Percentiles rank a stretch among this genome's conserved stretches.
Evolutionary conservation across 2,329 filamentous ascomycete species (phyloP).

Genomic region (Chrysoporthe deuterocubensis): DNA sequence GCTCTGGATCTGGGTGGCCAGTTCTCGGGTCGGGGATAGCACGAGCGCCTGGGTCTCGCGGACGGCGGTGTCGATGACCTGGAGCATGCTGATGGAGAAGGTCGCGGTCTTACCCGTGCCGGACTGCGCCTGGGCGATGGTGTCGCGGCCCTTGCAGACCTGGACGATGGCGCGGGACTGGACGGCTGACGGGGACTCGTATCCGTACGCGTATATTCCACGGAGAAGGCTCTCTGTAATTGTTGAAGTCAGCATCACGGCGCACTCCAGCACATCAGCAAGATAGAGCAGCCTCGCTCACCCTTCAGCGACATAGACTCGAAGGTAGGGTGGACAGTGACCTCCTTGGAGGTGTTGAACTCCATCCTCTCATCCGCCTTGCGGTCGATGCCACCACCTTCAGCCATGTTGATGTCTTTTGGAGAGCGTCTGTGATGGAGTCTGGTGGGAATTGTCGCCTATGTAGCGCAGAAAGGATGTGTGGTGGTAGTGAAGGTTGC

Average conservation of each 20-base stretch:
- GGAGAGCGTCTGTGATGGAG: constrained; percentile 49
- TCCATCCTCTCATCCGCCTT: constrained; percentile 96
- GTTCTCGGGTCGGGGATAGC: constrained; percentile 95
- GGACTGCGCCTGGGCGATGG: constrained; percentile 96
- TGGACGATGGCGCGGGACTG: constrained; percentile 98
- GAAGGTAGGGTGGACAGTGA: constrained; percentile 91
- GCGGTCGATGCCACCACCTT: constrained; percentile 78
- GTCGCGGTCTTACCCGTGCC: constrained; percentile 99
- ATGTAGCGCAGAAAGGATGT: constrained; percentile 4
- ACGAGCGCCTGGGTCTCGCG: constrained; percentile 99
- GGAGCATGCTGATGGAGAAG: constrained; percentile 98
- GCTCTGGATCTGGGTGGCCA: constrained; percentile 99
- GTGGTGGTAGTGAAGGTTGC: constrained; percentile 6
- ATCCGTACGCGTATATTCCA: constrained; percentile 97
- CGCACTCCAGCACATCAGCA: not conserved
- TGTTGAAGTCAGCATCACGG: constrained; percentile 20
- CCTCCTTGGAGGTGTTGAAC: constrained; percentile 97
- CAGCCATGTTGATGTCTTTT: constrained; percentile 72
- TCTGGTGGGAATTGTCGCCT: not conserved
- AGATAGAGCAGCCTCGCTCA: constrained; percentile 44
- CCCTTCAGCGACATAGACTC: constrained; percentile 95
- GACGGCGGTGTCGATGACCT: constrained; percentile 94
- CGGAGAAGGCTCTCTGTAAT: constrained; percentile 83
- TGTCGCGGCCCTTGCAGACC: constrained; percentile 98
- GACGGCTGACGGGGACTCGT: constrained; percentile 96